Conservation (phyloP, 2,329 filamentous ascomycete genomes). For the Aspergillus melleus region DNA sequence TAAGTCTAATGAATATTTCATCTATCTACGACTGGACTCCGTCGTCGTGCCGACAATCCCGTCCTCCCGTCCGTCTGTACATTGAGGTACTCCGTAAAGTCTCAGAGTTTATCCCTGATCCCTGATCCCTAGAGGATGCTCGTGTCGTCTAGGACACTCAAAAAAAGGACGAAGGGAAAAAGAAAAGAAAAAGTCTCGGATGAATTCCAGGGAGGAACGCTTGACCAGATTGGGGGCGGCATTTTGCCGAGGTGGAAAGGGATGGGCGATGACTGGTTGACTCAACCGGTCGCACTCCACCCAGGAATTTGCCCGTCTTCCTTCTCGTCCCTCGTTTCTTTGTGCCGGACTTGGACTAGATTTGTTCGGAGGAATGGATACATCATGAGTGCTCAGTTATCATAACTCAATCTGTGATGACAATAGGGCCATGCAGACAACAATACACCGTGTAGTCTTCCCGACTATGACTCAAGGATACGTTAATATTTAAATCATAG, state of each 20-base stretch:
- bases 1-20: neutral
- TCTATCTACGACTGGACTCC: neutral
- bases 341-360: neutral
- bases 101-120: neutral
- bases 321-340: no score
- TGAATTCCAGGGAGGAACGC: neutral
- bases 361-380: no score
- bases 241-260: constrained; percentile 2
- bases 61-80: no score
- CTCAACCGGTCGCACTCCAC: neutral
- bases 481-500: no score
- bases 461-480: no score
- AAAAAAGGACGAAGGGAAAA: neutral
- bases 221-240: neutral
- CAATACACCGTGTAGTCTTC: no score
- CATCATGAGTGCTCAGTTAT: no score
- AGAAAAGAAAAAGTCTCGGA: neutral
- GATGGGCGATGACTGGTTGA: neutral
- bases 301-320: neutral
- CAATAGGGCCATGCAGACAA: no score
- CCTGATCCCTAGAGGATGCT: neutral
- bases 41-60: no score
- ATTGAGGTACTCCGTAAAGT: neutral
- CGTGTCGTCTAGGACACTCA: neutral
- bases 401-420: no score